phyloP scores from a whole-genome alignment of 2,329 filamentous ascomycete genomes.

The Aureobasidium musti region DNA sequence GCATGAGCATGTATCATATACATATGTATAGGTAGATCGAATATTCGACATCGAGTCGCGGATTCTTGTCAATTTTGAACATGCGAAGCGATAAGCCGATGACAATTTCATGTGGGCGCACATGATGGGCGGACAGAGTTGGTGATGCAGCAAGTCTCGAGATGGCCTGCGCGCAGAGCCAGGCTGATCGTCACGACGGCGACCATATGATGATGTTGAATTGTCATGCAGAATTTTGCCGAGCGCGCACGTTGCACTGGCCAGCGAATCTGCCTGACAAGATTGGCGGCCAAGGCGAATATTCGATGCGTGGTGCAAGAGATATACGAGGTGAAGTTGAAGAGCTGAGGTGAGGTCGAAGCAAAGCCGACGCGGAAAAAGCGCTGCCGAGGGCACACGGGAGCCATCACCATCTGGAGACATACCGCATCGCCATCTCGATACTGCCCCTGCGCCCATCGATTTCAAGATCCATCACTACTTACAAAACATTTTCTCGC shows the following conservation, averaged over 20 bases:
- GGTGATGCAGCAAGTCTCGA: neutral
- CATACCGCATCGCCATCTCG: neutral
- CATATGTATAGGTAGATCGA: neutral
- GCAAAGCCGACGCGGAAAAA: slow-evolving; percentile 27
- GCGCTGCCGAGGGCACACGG: slow-evolving; percentile 12
- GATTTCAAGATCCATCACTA: neutral
- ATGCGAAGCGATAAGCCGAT: neutral
- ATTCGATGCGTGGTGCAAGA: neutral
- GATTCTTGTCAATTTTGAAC: neutral
- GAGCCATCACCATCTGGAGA: slow-evolving; percentile 6
- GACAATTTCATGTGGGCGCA: neutral
- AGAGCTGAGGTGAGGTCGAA: slow-evolving; percentile 26
- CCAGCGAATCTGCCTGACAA: neutral
- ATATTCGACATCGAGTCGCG: neutral
- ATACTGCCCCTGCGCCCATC: neutral
- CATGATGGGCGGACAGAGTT: neutral
- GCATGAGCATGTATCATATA: neutral
- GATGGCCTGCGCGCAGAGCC: neutral
- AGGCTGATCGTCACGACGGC: neutral
- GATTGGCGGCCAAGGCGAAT: neutral
- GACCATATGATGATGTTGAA: neutral
- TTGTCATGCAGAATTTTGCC: neutral
- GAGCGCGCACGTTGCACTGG: neutral
- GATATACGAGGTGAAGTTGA: neutral
- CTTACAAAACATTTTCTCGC: slow-evolving; percentile 1